Evolutionary conservation across 2,329 filamentous ascomycete genomes (phyloP), one percentile per base, ranked within the genome.

Genomic region (Apiospora malaysiana): DNA sequence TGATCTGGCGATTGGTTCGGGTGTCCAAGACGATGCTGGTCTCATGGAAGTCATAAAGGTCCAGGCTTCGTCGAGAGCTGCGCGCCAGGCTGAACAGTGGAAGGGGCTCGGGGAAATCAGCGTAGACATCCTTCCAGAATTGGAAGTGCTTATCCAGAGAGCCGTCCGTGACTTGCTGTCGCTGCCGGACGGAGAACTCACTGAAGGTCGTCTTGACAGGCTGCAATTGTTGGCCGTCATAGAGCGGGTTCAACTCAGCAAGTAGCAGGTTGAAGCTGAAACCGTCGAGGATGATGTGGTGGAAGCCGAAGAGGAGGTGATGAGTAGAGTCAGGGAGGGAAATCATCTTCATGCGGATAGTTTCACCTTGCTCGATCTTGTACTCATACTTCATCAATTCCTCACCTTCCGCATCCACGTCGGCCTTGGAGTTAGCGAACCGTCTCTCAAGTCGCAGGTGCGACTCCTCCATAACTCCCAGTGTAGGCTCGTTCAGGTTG

Each of bases 281-380:
- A 0, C 84, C 86, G 71, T 89, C 86, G 79, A 88, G 81, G 63
- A 79, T 76, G 65, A 88, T 87, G 73, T 87, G 85, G 70, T 87
- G 85, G 67, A 78, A 82, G 0, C 78, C 78, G 18, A 88, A 69
- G 0, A 88, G 65, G 9, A 87, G 71, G 73, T 78, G 82, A 70
- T 85, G 82, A 1, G 73, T 70, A 0, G 75, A 77, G 2, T 75
- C 71, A 0, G 77, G 77, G 21, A 78, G 75, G 0, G 81, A 76
- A 5, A 86, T 75, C 2, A 85, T 74, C 12, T 74, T 71, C 4
- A 83, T 74, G 12, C 78, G 76, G 12, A 84, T 71, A 2, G 75
- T 71, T 18, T 83, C 75, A 9, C 83, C 81, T 9, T 74, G 72
- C n/a, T 77, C 78, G 21, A 87, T 71, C 68, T 85, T 79, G 59